phyloP scores from a whole-genome alignment of 2,329 filamentous ascomycete genomes.

The Ophiostoma sp. region DNA sequence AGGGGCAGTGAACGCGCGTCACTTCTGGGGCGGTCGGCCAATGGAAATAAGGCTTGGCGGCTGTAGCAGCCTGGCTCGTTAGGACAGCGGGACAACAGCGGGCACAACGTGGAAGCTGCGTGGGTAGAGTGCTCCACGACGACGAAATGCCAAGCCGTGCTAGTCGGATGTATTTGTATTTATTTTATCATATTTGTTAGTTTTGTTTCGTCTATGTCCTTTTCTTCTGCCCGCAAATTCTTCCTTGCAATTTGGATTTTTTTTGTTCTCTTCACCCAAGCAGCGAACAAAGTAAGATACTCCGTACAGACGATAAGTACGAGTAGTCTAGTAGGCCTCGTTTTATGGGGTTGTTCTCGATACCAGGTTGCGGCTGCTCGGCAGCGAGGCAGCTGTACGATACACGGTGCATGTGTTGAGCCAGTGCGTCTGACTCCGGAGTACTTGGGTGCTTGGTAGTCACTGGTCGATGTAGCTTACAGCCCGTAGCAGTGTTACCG shows the following conservation, averaged over 20 bases:
- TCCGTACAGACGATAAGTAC: background rate
- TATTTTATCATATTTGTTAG: background rate
- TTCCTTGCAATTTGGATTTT: conserved; percentile 2
- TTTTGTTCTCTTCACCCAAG: background rate
- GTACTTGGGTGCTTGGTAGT: too few relatives aligned
- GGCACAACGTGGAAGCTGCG: conserved; percentile 17
- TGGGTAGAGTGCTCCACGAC: background rate
- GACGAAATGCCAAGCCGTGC: conserved; percentile 18
- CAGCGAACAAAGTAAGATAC: background rate
- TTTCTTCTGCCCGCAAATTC: background rate
- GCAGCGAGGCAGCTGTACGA: too few relatives aligned
- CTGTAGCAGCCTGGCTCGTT: conserved; percentile 12
- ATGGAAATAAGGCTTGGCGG: conserved; percentile 21
- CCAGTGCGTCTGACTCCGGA: background rate
- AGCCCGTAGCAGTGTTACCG: too few relatives aligned
- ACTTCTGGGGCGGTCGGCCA: conserved; percentile 22
- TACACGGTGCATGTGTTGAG: background rate
- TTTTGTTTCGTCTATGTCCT: background rate
- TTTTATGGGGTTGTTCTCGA: too few relatives aligned
- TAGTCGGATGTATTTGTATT: background rate
- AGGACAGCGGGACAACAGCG: conserved; percentile 11
- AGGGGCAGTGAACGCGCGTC: conserved; percentile 28
- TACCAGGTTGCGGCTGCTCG: too few relatives aligned
- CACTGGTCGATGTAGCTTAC: too few relatives aligned
- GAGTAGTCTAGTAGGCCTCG: background rate